Evolutionary conservation across 1,284 basidiomycete species (phyloP), one percentile per base, ranked within the genome.

Genomic region (Austroboletus novae-zelandiae): DNA sequence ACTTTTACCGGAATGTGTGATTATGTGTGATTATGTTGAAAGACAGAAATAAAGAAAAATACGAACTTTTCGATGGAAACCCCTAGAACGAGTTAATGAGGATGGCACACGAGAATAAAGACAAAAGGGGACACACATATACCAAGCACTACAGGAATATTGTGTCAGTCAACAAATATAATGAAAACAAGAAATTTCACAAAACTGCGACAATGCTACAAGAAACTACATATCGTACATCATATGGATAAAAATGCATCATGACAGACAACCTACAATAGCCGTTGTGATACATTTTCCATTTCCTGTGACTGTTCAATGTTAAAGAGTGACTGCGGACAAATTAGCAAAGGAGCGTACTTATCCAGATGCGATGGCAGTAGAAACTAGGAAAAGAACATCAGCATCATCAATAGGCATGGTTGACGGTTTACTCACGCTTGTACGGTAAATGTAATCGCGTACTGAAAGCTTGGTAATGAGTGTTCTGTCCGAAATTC

Each of bases 351-450:
- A 18, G 9, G 27, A 8, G 27, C 56, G 3, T 25, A 57, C 56
- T 58, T 39, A 57, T 55, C 56, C 56, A 57, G 23, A 57, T 49
- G 29, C 47, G 52, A 29, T 57, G 55, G 13, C 45, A 57, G 18
- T 57, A 57, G 31, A 57, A 57, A 39, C 55, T 57, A 11, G 25
- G 25, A 27, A 32, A 10, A 17, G 14, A 11, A 25, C 9, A 15
- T 34, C 5, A 39, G 5, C 9, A 2, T 4, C 27, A 3, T 17
- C 13, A 9, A 27, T 27, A 11, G 20, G 7, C 17, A 36, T 11
- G 18, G 41, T 37, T 1, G 11, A 32, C 5, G 13, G 13, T 9
- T 3, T 23, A n/a, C 54, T 14, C 35, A 56, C 55, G 50, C 34
- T 48, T 57, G 55, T 9, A 57, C 55, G 13, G 40, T 15, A 13